Conservation (phyloP, 805 yeast species). For the Ogataea allantospora region DNA sequence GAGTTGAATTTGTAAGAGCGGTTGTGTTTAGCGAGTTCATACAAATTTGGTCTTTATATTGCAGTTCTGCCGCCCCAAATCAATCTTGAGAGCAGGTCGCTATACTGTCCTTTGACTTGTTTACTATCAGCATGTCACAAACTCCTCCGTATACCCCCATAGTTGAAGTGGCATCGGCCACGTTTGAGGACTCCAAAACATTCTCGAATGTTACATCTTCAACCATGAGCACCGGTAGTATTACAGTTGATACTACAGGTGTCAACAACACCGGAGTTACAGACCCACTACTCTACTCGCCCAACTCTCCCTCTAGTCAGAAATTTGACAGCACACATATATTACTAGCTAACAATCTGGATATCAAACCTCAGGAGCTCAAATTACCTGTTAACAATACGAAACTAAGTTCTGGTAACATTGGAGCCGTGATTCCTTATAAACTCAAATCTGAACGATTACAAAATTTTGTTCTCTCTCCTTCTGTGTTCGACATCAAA, state of each 20-base stretch:
- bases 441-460: conserved; percentile 18
- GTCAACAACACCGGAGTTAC: conserved; percentile 2
- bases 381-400: neutral
- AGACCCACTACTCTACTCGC: conserved; percentile 9
- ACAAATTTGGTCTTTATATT: neutral
- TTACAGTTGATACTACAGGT: conserved; percentile 7
- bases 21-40: neutral
- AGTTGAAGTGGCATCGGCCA: conserved; percentile 11
- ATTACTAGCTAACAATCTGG: conserved; percentile 1
- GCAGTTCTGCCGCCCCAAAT: neutral
- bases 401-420: neutral
- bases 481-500: conserved; percentile 20
- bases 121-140: conserved; percentile 8
- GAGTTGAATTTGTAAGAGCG: neutral
- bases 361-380: neutral
- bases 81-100: neutral
- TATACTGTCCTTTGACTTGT: neutral
- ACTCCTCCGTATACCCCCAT: conserved; percentile 20
- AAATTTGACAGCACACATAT: conserved; percentile 7
- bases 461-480: conserved; percentile 22
- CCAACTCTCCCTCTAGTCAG: conserved; percentile 8
- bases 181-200: conserved; percentile 9
- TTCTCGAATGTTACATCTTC: neutral
- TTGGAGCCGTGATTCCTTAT: conserved; percentile 6
- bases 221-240: neutral